phyloP scores from a whole-genome alignment of 176 grass and related monocot genomes.

The Puya raimondii region DNA sequence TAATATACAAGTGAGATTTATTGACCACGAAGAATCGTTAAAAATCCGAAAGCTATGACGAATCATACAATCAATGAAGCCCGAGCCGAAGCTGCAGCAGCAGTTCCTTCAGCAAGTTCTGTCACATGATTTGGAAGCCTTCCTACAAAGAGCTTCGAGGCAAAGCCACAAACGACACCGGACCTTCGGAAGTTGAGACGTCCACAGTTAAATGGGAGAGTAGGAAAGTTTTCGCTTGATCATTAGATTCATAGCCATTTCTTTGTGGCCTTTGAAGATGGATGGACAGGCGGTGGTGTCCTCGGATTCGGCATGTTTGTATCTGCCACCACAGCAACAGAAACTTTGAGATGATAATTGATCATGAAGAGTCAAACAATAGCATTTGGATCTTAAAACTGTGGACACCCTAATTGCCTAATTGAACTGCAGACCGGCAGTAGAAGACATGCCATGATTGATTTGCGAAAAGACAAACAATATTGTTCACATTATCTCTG shows the following conservation, averaged over 20 bases:
- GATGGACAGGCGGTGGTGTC: neutral
- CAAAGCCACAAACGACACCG: neutral
- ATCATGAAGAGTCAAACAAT: neutral
- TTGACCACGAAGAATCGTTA: too few relatives aligned
- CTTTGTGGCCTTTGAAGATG: constrained; percentile 4
- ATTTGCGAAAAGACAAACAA: too few relatives aligned
- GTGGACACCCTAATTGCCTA: neutral
- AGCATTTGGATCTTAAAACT: neutral
- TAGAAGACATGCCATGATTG: too few relatives aligned
- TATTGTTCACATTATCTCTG: too few relatives aligned
- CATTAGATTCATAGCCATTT: neutral
- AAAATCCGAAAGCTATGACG: too few relatives aligned
- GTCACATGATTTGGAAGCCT: neutral
- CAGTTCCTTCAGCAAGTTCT: neutral
- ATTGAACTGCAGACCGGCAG: too few relatives aligned
- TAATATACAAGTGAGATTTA: too few relatives aligned
- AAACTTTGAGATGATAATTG: neutral
- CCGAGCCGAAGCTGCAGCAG: too few relatives aligned
- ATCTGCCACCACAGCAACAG: neutral
- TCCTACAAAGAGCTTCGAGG: neutral
- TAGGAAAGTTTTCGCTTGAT: neutral
- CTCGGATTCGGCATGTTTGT: constrained; percentile 7
- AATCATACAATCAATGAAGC: too few relatives aligned
- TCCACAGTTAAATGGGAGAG: neutral
- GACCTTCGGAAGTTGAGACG: neutral